A percentile compares a stretch with the other conserved stretches of the same genome.
Evolutionary conservation across 176 grass and related monocot species (phyloP).

Genomic region (Puya raimondii): DNA sequence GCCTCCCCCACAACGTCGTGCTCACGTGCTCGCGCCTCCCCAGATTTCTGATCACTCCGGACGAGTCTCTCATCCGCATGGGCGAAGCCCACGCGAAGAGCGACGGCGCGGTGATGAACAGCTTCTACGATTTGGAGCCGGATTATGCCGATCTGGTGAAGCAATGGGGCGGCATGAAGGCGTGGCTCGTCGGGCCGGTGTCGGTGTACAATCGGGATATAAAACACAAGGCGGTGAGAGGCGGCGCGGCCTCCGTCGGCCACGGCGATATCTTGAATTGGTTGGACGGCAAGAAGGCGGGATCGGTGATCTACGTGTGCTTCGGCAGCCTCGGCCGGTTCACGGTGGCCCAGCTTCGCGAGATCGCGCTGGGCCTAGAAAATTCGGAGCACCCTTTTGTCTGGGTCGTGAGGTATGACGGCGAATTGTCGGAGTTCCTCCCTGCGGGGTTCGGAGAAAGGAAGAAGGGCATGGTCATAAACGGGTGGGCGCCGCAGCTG

Average conservation of each 20-base stretch:
- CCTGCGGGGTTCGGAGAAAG: constrained; percentile 7
- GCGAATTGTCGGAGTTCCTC: background rate
- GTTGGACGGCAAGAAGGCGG: constrained; percentile 22
- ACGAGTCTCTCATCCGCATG: background rate
- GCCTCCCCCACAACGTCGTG: constrained; percentile 41
- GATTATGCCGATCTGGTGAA: constrained; percentile 28
- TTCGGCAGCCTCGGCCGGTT: constrained; percentile 40
- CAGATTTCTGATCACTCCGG: background rate
- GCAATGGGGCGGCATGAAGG: constrained; percentile 6
- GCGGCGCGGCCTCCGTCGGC: constrained; percentile 9
- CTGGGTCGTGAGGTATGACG: constrained; percentile 29
- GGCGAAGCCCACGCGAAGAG: constrained; percentile 7
- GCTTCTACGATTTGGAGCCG: constrained; percentile 50
- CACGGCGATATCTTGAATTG: constrained; percentile 24
- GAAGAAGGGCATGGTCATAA: constrained; percentile 22
- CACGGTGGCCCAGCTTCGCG: constrained; percentile 20
- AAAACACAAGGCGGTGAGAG: background rate
- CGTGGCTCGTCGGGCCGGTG: constrained; percentile 49
- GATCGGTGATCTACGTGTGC: constrained; percentile 48
- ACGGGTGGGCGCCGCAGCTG: constrained; percentile 26
- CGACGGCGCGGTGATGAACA: constrained; percentile 47
- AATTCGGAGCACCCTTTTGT: constrained; percentile 34
- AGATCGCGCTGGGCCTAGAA: constrained; percentile 47
- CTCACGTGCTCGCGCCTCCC: constrained; percentile 24
- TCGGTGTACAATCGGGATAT: constrained; percentile 20